These are phyloP conservation scores for Strobilomyces dryophilus DNA, from an alignment of 768 basidiomycete species.

Conservation along the genomic window DNA sequence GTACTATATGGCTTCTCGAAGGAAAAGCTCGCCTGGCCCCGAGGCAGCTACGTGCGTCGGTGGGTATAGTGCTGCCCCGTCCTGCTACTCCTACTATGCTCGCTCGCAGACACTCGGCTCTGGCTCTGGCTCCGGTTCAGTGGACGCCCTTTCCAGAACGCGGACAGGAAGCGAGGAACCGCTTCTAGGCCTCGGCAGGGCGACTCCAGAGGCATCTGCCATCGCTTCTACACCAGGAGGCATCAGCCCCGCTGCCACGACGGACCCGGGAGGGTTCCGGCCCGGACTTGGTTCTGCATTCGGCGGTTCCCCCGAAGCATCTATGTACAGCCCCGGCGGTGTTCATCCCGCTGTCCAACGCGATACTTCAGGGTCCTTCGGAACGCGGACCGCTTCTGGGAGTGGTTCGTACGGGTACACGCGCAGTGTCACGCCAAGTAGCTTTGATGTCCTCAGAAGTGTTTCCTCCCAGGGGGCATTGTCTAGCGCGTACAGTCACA, in stretches of 20 bases:
- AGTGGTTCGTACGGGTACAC: conserved; percentile 23
- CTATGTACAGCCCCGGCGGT: conserved; percentile 18
- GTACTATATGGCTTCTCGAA: conserved; percentile 12
- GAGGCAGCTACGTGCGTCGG: conserved; percentile 24
- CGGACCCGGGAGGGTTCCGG: conserved; percentile 10
- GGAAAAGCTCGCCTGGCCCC: conserved; percentile 28
- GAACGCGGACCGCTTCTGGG: conserved; percentile 16
- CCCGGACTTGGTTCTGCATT: conserved; percentile 29
- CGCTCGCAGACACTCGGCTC: conserved; percentile 29
- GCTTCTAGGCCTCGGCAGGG: conserved; percentile 17
- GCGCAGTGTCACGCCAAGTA: conserved; percentile 25
- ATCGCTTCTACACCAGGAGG: conserved; percentile 8
- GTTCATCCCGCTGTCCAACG: conserved; percentile 4
- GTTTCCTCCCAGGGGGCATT: conserved; percentile 31
- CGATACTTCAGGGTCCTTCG: conserved; percentile 20
- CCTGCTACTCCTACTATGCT: conserved; percentile 25
- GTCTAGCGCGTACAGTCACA: conserved; percentile 18
- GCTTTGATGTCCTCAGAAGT: conserved; percentile 24
- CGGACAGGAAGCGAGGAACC: conserved; percentile 30
- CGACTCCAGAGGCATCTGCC: conserved; percentile 3
- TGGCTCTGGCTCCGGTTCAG: conserved; percentile 22
- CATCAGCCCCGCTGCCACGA: not conserved
- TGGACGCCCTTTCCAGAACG: conserved; percentile 27
- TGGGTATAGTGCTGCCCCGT: conserved; percentile 24
- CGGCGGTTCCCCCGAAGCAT: conserved; percentile 23